phyloP scores from a whole-genome alignment of 2,329 filamentous ascomycete species.

The Pseudogymnoascus sp. region DNA sequence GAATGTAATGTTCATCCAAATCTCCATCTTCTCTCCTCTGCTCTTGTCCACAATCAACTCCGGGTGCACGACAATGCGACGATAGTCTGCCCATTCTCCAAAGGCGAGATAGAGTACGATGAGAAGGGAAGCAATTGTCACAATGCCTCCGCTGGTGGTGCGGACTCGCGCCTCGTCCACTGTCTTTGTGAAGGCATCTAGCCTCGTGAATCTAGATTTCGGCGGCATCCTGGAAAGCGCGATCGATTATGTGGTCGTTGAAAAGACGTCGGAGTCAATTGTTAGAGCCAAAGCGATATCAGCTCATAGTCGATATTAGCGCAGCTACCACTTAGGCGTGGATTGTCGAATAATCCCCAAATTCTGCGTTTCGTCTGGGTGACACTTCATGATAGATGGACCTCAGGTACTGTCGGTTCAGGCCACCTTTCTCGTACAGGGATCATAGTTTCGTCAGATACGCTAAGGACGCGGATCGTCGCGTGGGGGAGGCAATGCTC shows the following conservation, averaged over 20 bases:
- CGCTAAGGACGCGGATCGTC: constrained; percentile 4
- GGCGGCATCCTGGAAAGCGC: constrained; percentile 57
- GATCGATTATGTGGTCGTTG: neutral
- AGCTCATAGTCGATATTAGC: constrained; percentile 2
- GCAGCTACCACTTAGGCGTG: constrained; percentile 4
- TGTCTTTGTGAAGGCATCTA: constrained; percentile 98
- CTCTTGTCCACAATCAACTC: constrained; percentile 96
- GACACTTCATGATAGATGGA: neutral
- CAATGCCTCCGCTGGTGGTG: constrained; percentile 89
- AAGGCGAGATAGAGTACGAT: constrained; percentile 82
- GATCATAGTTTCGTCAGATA: neutral
- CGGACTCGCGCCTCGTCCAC: constrained; percentile 96
- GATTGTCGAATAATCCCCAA: constrained; percentile 1
- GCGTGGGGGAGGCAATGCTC: neutral
- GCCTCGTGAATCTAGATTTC: constrained; percentile 90
- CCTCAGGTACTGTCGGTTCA: neutral
- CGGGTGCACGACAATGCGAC: constrained; percentile 75
- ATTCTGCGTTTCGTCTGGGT: neutral
- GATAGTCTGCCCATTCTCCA: constrained; percentile 95
- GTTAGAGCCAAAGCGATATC: neutral
- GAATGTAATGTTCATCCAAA: constrained; percentile 95
- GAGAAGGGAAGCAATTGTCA: constrained; percentile 84
- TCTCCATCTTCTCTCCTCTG: constrained; percentile 97
- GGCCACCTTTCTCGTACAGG: constrained; percentile 8
- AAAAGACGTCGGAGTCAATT: neutral